These are phyloP conservation scores for Cladosporium sphaerospermum DNA, from an alignment of 2,329 filamentous ascomycete species.

Conservation along the genomic window DNA sequence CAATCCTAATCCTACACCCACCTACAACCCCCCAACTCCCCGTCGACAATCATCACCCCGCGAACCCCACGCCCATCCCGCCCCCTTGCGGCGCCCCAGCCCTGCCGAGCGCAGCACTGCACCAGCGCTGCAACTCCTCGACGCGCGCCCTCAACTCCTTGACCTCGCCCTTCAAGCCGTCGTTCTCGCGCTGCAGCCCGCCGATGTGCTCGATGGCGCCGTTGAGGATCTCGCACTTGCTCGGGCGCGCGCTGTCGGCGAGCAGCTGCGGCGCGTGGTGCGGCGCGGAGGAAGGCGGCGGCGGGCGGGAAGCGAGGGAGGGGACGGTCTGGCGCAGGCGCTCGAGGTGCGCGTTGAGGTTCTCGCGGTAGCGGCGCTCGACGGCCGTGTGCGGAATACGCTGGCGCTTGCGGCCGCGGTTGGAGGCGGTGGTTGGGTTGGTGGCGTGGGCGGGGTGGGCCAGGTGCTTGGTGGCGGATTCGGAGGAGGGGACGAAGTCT, in stretches of 20 bases:
- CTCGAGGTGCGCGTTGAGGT: conserved; percentile 31
- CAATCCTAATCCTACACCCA: neutral
- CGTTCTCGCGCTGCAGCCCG: conserved; percentile 24
- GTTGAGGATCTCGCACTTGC: conserved; percentile 32
- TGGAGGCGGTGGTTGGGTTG: conserved; percentile 17
- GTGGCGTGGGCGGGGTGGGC: conserved; percentile 11
- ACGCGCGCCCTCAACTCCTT: conserved; percentile 21
- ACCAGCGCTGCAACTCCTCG: conserved; percentile 26
- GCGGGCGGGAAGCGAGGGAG: conserved; percentile 20
- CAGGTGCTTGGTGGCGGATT: neutral
- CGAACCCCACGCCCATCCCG: neutral
- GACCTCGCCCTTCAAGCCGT: conserved; percentile 22
- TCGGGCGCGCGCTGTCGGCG: conserved; percentile 28
- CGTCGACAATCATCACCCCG: neutral
- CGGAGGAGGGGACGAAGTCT: conserved; percentile 20
- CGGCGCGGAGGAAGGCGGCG: neutral
- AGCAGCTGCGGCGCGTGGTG: neutral
- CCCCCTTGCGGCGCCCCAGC: neutral
- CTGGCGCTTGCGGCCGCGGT: conserved; percentile 27
- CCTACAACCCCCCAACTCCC: neutral
- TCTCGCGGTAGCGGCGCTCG: conserved; percentile 31
- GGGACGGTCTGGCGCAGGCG: conserved; percentile 29
- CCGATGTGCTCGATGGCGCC: conserved; percentile 31
- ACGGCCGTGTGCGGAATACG: conserved; percentile 32
- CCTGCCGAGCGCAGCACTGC: conserved; percentile 2